Base-by-base conservation (phyloP, 2,329 filamentous ascomycete genomes). In the Aspergillus phoenicis region DNA sequence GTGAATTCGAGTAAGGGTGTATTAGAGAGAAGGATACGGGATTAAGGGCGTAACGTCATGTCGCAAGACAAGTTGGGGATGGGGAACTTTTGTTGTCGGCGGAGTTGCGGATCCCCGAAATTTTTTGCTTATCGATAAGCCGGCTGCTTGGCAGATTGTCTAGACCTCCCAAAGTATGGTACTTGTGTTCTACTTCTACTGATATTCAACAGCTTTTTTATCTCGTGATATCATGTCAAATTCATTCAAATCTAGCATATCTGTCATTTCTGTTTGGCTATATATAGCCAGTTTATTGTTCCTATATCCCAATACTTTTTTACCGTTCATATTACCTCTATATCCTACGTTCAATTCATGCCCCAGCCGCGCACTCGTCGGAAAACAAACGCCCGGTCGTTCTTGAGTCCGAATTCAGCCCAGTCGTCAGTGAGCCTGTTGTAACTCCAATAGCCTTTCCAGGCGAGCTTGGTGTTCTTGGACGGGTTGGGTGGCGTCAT, bases 381-480 rank as follows among this genome's bases (percentile, higher is more conserved):
- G 78, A 86, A 89, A 62, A 85, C 86, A 70, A 84, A 89, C 1
- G 84, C 77, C 62, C 82, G 78, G 73, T 88, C 85, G 69, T 89
- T 86, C 71, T 83, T 84, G 67, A 89, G 70, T 2, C 80, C 81
- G 76, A 98, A 98, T 77, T 91, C 89, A 4, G 84, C 91, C 90
- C 91, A 95, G 76, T 97, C 93, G 73, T 96, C 93, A 7, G 92
- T 96, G 70, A 96, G 76, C 67, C 86, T 85, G 73, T 98, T 96
- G 73, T 96, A 94, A 78, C 89, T 94, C 86, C 91, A 96, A 73
- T 93, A 97, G 0, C 90, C 89, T 69, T 90, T 89, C 94, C 95
- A 99, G 0, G 82, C 80, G 54, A 99, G 78, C 77, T 96, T 97
- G 64, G 94, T 97, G 71, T 96, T 97, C 72, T 87, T 87, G 0